Conservation (phyloP, 208 protist species). For the Vickermania ingenoplastis region DNA sequence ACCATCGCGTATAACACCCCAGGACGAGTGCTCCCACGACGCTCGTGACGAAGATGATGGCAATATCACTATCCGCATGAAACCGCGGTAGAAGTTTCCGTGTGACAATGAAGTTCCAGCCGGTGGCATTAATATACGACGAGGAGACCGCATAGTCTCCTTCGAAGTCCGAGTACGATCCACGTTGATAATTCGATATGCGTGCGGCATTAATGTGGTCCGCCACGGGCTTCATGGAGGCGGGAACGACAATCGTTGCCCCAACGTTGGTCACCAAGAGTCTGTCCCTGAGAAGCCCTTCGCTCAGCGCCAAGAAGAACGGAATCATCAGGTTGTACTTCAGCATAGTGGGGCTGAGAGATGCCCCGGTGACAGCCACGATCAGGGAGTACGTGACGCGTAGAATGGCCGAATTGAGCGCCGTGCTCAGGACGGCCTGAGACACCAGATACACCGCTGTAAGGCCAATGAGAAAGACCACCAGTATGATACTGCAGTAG, state of each 20-base stretch:
- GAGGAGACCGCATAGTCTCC: neutral
- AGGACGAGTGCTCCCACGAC: neutral
- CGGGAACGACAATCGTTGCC: neutral
- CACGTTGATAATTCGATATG: neutral
- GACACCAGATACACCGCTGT: neutral
- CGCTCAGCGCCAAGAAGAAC: neutral
- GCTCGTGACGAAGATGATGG: neutral
- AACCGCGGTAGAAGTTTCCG: neutral
- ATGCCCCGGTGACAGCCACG: neutral
- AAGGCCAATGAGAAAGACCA: too few species aligned
- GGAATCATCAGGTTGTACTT: neutral
- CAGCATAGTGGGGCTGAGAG: neutral
- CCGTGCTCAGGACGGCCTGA: neutral
- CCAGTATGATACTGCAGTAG: too few species aligned
- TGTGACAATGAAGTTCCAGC: neutral
- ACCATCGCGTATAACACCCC: neutral
- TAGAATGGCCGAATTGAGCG: neutral
- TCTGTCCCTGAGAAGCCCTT: neutral
- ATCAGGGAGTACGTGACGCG: neutral
- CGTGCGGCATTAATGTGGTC: neutral
- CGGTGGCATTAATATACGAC: neutral
- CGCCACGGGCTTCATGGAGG: neutral
- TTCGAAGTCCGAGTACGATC: neutral
- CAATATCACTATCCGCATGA: neutral
- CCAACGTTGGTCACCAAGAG: neutral